phyloP scores from a whole-genome alignment of 306 rosid genomes.

The Neltuma alba region DNA sequence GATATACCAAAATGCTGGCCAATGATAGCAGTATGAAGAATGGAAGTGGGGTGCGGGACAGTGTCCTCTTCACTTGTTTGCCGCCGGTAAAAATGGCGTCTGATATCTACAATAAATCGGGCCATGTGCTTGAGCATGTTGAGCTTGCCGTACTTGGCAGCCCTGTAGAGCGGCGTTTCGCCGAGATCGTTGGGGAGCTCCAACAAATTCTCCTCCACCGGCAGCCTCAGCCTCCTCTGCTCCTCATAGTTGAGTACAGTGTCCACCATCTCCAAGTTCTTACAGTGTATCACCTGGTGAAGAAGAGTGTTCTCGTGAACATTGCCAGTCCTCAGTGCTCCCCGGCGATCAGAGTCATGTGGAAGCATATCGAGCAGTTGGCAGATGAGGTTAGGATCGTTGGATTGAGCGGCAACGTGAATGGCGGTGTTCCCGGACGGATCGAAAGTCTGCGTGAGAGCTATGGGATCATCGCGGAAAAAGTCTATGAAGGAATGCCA shows the following conservation, averaged over 20 bases:
- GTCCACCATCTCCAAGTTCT: background rate
- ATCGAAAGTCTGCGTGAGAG: too few species aligned
- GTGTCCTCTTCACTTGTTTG: too few species aligned
- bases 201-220: background rate
- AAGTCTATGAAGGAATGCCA: too few species aligned
- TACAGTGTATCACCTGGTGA: background rate
- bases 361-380: too few species aligned
- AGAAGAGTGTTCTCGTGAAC: background rate
- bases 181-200: background rate
- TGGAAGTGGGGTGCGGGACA: background rate
- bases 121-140: slow-evolving; percentile 11
- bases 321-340: background rate
- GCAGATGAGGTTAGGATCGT: too few species aligned
- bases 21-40: slow-evolving; percentile 2
- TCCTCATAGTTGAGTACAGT: background rate
- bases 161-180: slow-evolving; percentile 14
- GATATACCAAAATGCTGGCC: slow-evolving; percentile 5
- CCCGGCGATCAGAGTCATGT: background rate
- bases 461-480: too few species aligned
- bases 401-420: too few species aligned
- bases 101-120: background rate
- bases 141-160: background rate
- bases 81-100: background rate
- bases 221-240: background rate
- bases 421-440: too few species aligned